Base-by-base conservation (phyloP, 140 eudicot species). In the Ambrosia hybrid region DNA sequence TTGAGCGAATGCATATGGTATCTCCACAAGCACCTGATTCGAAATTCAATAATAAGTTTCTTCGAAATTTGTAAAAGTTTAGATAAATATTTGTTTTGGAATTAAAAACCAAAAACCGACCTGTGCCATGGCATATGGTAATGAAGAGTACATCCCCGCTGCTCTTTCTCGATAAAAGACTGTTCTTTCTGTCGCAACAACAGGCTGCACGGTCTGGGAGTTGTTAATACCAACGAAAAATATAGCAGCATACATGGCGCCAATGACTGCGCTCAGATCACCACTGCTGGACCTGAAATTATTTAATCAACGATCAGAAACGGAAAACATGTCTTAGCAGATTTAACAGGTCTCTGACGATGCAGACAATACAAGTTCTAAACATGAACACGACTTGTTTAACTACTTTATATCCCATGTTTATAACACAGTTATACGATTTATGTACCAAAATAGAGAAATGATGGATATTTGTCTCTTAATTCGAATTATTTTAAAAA, bases 161-260 rank as follows among this genome's bases (percentile, higher is more conserved):
- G 87, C 83, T 85, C 87, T 72, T 76, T 85, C 89, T 56, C 89
- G 77, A 69, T 85, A 85, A 65, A 85, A 85, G 52, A 82, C 90
- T 0, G 83, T 85, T 67, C 90, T 76, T 59, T 85, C 90, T 6
- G 59, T 72, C 30, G 79, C 83, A 38, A 85, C 84, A 10, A 85
- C 76, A 0, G 90, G 90, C 57, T 85, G 90, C 16, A 82, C 87
- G 5, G 89, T 74, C 21, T 74, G 76, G 43, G 76, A 67, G 59
- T 84, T 84, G 58, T 81, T 81, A 30, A 81, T 57, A 57, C 89
- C 89, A 6, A 84, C 67, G 12, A 78, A 84, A 75, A 84, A 65
- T 52, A 84, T 81, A 66, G 89, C 72, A 43, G 81, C 57, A 26
- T 77, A 82, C 89, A 84, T 81, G 76, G 89, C 86, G 45, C 86